Evolutionary conservation across 305 asterid species (phyloP).

Genomic region (Fraxinus paxiana): DNA sequence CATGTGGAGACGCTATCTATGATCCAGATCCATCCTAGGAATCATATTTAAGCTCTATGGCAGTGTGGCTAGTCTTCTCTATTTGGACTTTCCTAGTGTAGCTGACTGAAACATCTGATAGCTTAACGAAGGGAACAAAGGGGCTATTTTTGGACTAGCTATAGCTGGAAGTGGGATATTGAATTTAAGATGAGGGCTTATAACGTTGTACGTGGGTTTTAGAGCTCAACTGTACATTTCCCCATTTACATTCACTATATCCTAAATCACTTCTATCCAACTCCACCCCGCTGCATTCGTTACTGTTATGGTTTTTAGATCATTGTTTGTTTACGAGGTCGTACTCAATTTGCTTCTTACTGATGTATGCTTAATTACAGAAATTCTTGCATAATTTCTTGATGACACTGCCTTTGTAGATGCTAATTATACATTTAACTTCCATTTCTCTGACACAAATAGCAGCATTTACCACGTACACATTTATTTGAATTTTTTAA

Average conservation of each 20-base stretch:
- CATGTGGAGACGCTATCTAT: background rate
- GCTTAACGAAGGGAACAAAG: background rate
- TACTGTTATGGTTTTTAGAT: background rate
- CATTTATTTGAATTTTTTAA: background rate
- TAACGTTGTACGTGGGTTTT: background rate
- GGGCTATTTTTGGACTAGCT: background rate
- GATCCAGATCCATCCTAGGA: background rate
- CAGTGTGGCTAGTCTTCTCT: background rate
- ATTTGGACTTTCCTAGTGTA: background rate
- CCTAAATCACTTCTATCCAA: conserved; percentile 1
- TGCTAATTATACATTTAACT: background rate
- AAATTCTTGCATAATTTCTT: background rate
- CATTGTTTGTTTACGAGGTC: background rate
- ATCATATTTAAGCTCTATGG: background rate
- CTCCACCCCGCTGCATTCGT: conserved; percentile 6
- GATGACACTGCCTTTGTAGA: conserved; percentile 1
- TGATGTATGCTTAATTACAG: background rate
- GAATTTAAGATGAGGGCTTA: background rate
- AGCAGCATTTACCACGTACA: background rate
- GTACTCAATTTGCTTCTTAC: background rate
- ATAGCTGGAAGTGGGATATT: background rate
- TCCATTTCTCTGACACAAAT: background rate
- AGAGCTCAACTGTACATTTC: background rate
- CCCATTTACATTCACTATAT: background rate
- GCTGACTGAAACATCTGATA: background rate